A percentile compares a stretch with the other conserved stretches of the same genome.
phyloP scores from a whole-genome alignment of 2,329 filamentous ascomycete species.

The Talaromyces albobiverticillius region DNA sequence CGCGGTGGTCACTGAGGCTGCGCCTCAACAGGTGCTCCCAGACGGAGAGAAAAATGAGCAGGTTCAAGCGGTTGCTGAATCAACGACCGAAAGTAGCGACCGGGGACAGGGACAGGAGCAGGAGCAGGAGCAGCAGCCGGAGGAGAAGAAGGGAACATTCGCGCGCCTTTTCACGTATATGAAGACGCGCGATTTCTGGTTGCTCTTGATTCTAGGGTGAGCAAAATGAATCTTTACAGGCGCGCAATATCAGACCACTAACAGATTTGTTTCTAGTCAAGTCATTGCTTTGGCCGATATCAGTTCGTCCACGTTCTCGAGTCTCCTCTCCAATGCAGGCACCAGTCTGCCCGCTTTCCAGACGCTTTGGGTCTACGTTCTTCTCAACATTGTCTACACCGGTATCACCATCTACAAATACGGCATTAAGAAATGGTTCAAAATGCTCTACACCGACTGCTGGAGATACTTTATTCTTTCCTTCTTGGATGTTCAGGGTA shows the following conservation, averaged over 20 bases:
- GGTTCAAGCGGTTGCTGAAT: constrained; percentile 3
- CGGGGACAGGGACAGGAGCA: constrained; percentile 4
- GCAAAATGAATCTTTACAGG: neutral
- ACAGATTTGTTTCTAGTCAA: constrained; percentile 52
- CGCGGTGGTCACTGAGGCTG: constrained; percentile 2
- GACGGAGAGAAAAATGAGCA: constrained; percentile 8
- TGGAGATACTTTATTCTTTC: constrained; percentile 94
- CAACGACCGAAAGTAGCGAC: constrained; percentile 7
- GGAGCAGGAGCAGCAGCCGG: neutral
- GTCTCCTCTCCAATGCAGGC: constrained; percentile 63
- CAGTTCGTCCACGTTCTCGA: constrained; percentile 84
- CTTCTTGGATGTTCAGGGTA: constrained; percentile 93
- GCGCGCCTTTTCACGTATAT: constrained; percentile 11
- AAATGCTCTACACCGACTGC: constrained; percentile 65
- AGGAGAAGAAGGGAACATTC: neutral
- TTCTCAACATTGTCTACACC: constrained; percentile 80
- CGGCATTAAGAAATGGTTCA: constrained; percentile 67
- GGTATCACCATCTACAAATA: constrained; percentile 74
- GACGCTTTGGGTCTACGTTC: constrained; percentile 88
- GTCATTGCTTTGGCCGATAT: constrained; percentile 86
- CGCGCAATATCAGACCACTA: neutral
- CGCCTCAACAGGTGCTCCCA: neutral
- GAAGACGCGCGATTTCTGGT: constrained; percentile 14
- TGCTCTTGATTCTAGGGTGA: constrained; percentile 12
- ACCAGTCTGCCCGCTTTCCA: constrained; percentile 93